These are phyloP conservation scores for Microsporum canis DNA, from an alignment of 2,329 filamentous ascomycete species.

Conservation along the genomic window DNA sequence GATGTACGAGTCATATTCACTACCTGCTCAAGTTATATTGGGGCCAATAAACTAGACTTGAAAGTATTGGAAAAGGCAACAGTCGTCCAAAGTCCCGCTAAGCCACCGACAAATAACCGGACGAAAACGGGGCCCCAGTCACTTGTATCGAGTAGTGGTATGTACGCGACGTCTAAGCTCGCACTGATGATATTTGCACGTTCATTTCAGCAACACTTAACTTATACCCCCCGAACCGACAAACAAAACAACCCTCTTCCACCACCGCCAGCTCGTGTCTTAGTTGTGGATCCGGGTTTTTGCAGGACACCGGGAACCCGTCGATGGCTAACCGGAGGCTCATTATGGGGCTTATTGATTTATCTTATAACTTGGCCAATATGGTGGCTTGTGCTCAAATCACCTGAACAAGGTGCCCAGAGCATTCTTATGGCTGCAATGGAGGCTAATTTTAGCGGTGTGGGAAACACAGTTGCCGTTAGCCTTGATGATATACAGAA, in stretches of 20 bases:
- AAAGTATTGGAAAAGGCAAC: conserved; percentile 21
- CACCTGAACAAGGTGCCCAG: conserved; percentile 70
- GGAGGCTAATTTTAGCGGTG: conserved; percentile 59
- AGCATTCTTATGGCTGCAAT: conserved; percentile 76
- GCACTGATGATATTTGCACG: conserved; percentile 81
- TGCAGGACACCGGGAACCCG: conserved; percentile 77
- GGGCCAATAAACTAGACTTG: conserved; percentile 49
- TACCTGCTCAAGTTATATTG: conserved; percentile 81
- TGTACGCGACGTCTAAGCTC: conserved; percentile 57
- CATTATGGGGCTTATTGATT: conserved; percentile 62
- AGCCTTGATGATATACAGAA: neutral
- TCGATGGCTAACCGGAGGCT: conserved; percentile 75
- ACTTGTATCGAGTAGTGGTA: conserved; percentile 9
- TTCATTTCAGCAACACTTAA: conserved; percentile 82
- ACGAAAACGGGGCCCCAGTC: conserved; percentile 9
- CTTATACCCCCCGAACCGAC: conserved; percentile 14
- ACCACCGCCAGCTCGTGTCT: conserved; percentile 69
- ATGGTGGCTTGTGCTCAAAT: conserved; percentile 83
- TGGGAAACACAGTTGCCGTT: conserved; percentile 20
- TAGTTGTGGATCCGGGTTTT: conserved; percentile 78
- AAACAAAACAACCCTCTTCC: conserved; percentile 22
- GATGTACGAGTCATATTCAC: conserved; percentile 81
- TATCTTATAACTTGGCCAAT: conserved; percentile 71
- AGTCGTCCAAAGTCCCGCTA: conserved; percentile 34
- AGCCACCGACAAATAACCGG: conserved; percentile 4